Conservation (phyloP, 2,329 filamentous ascomycete species). For the Aphanoascus verrucosus region DNA sequence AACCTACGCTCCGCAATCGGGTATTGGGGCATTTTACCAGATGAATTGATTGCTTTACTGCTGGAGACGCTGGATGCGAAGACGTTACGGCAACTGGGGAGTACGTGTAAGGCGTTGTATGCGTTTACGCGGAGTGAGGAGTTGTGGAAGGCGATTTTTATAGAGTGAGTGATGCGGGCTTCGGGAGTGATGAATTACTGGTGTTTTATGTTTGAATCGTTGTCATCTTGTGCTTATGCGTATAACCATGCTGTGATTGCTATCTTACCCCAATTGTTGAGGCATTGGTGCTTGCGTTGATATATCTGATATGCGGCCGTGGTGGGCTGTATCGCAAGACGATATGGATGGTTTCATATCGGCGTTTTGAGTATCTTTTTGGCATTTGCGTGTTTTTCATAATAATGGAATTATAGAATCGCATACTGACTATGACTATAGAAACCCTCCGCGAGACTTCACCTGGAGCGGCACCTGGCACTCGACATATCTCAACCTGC, state of each 20-base stretch:
- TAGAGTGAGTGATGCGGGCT: slow-evolving; percentile 53
- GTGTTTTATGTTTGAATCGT: too few relatives aligned
- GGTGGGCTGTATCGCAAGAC: too few relatives aligned
- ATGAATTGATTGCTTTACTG: slow-evolving; percentile 66
- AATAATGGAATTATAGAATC: background rate
- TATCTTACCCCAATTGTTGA: too few relatives aligned
- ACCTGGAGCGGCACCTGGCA: slow-evolving; percentile 78
- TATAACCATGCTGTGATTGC: too few relatives aligned
- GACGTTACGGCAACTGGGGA: slow-evolving; percentile 55
- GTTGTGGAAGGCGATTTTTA: slow-evolving; percentile 74
- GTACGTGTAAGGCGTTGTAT: slow-evolving; percentile 74
- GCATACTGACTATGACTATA: slow-evolving; percentile 3
- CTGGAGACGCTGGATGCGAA: slow-evolving; percentile 62
- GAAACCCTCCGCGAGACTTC: slow-evolving; percentile 28
- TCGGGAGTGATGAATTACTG: background rate
- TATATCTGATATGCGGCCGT: too few relatives aligned
- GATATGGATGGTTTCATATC: too few relatives aligned
- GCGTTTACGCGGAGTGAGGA: slow-evolving; percentile 78
- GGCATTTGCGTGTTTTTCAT: background rate
- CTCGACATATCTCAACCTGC: slow-evolving; percentile 58
- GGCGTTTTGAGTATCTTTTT: background rate
- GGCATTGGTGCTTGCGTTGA: background rate
- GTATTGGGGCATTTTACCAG: slow-evolving; percentile 57
- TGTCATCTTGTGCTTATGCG: too few relatives aligned
- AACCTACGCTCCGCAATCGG: slow-evolving; percentile 61